A percentile compares a stretch with the other conserved stretches of the same genome.
phyloP scores from a whole-genome alignment of 306 rosid genomes.

The Gleditsia sinensis region DNA sequence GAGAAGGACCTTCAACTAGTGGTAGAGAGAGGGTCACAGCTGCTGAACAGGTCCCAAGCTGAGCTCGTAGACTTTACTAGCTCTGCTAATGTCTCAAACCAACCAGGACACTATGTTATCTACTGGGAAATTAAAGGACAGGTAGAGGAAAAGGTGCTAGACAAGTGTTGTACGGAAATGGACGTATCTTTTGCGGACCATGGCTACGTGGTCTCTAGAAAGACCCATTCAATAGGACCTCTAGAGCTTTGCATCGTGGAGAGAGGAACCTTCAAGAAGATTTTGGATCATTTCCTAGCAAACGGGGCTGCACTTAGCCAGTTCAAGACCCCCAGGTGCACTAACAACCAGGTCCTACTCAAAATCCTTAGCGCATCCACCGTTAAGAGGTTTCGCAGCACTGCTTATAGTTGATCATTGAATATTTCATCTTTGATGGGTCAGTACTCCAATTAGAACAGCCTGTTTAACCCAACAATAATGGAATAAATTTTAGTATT shows the following conservation, averaged over 20 bases:
- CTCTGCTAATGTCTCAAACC: constrained; percentile 52
- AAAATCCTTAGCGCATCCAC: constrained; percentile 57
- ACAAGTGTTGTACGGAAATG: constrained; percentile 71
- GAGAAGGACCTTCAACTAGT: constrained; percentile 89
- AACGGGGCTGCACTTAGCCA: constrained; percentile 82
- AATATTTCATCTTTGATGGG: too few species aligned
- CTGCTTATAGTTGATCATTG: constrained; percentile 56
- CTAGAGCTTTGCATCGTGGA: constrained; percentile 70
- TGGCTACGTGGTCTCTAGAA: constrained; percentile 85
- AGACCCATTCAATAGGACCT: constrained; percentile 73
- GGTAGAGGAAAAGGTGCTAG: constrained; percentile 50
- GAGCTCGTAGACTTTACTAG: constrained; percentile 87
- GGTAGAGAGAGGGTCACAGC: constrained; percentile 66
- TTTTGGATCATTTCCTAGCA: constrained; percentile 64
- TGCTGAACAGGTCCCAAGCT: constrained; percentile 49
- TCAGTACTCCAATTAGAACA: too few species aligned
- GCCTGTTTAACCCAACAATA: neutral
- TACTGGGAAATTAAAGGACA: constrained; percentile 92
- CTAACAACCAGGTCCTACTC: constrained; percentile 55
- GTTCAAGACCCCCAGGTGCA: constrained; percentile 93
- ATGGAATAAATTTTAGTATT: too few species aligned
- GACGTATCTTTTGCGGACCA: constrained; percentile 74
- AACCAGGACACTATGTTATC: constrained; percentile 76
- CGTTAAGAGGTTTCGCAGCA: constrained; percentile 52
- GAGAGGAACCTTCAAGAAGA: constrained; percentile 75